These are phyloP conservation scores for Zygoascus hellenicus DNA, from an alignment of 1,139 yeast species.

Conservation along the genomic window DNA sequence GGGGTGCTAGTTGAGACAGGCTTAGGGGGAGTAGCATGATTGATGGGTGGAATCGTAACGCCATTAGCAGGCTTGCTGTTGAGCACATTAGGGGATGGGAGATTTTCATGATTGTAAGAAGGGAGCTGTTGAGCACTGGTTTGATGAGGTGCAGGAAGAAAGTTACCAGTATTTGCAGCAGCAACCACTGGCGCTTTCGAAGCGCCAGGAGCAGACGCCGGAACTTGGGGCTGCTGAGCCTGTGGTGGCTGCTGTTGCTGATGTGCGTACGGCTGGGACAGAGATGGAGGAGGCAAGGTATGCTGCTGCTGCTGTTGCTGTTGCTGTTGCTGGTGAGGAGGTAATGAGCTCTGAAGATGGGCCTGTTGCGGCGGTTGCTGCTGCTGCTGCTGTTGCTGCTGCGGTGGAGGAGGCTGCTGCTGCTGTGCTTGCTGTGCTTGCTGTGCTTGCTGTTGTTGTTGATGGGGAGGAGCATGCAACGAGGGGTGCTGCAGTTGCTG, in stretches of 20 bases:
- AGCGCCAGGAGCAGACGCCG: constrained; percentile 10
- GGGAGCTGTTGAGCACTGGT: not conserved
- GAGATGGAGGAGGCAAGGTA: constrained; percentile 11
- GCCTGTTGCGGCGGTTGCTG: constrained; percentile 21
- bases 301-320: constrained; percentile 18
- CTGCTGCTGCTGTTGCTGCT: constrained; percentile 24
- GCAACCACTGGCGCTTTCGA: constrained; percentile 13
- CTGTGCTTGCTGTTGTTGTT: constrained; percentile 23
- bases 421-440: constrained; percentile 29
- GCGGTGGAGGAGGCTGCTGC: constrained; percentile 24
- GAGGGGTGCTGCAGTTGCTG: constrained; percentile 6
- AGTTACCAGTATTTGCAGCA: not conserved
- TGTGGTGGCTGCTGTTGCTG: constrained; percentile 17
- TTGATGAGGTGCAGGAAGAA: constrained; percentile 10
- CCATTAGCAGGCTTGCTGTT: constrained; percentile 4
- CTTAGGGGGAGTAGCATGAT: constrained; percentile 2
- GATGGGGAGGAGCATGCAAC: constrained; percentile 13
- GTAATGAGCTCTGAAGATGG: constrained; percentile 12
- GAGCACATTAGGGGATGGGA: constrained; percentile 7
- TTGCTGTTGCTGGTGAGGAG: constrained; percentile 18
- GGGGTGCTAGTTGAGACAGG: not conserved
- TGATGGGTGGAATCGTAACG: constrained; percentile 8
- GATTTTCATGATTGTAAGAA: constrained; percentile 1
- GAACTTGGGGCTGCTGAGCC: constrained; percentile 12
- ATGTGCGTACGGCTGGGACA: constrained; percentile 12